Percentiles rank a stretch among this genome's conserved stretches.
These are phyloP conservation scores for Entoloma clypeatum DNA, from an alignment of 1,284 basidiomycete species.

Conservation along the genomic window DNA sequence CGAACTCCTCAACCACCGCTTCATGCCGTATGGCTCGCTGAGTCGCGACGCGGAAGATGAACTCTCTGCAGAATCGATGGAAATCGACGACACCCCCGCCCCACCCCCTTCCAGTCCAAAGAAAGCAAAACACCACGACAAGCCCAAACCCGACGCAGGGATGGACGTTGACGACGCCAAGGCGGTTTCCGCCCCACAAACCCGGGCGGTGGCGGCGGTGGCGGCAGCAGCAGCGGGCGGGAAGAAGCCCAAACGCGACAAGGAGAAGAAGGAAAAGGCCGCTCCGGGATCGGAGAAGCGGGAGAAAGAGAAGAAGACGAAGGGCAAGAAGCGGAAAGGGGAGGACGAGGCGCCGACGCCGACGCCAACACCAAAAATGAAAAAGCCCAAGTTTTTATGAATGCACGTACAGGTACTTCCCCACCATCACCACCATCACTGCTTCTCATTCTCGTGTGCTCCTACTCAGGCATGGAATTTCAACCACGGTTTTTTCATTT, in stretches of 20 bases:
- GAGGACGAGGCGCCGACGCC: slow-evolving; percentile 27
- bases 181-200: too few relatives aligned
- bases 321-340: slow-evolving; percentile 45
- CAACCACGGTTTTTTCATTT: too few relatives aligned
- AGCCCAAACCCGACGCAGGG: slow-evolving; percentile 12
- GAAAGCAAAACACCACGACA: slow-evolving; percentile 6
- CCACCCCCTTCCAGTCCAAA: background rate
- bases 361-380: slow-evolving; percentile 30
- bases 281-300: background rate
- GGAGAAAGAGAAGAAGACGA: slow-evolving; percentile 21
- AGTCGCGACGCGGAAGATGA: slow-evolving; percentile 18
- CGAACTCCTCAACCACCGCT: slow-evolving; percentile 59
- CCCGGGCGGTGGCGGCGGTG: too few relatives aligned
- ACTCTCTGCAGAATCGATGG: slow-evolving; percentile 18
- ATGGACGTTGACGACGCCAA: slow-evolving; percentile 1
- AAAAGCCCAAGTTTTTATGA: slow-evolving; percentile 36
- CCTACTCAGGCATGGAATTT: too few relatives aligned
- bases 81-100: slow-evolving; percentile 13
- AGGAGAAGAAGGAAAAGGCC: slow-evolving; percentile 4
- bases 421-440: too few relatives aligned
- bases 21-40: slow-evolving; percentile 59
- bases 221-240: too few relatives aligned
- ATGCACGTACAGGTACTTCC: too few relatives aligned
- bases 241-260: slow-evolving; percentile 8
- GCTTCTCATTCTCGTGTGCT: too few relatives aligned